Conservation (phyloP, 2,329 filamentous ascomycete genomes). For the Aspergillus pseudoterreus region DNA sequence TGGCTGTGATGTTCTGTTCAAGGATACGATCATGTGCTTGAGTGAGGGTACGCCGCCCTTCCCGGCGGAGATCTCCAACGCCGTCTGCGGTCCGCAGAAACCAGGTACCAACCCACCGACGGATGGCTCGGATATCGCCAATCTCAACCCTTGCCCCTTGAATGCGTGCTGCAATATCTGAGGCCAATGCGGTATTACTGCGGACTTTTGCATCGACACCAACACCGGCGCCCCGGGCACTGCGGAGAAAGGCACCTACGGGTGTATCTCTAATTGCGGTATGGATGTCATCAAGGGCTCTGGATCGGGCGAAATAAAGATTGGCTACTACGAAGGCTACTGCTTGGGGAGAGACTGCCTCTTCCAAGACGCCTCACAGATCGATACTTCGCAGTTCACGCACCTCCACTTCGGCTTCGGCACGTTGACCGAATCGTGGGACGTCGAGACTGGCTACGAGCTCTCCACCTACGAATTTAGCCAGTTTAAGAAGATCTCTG, state of each 20-base stretch:
- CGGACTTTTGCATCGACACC: background rate
- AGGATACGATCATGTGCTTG: constrained; percentile 36
- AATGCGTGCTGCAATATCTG: constrained; percentile 42
- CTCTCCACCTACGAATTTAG: constrained; percentile 24
- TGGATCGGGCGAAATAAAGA: background rate
- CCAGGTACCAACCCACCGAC: constrained; percentile 33
- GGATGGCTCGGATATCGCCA: constrained; percentile 24
- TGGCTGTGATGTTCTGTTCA: constrained; percentile 34
- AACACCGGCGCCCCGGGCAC: background rate
- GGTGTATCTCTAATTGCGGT: background rate
- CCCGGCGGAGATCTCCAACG: constrained; percentile 35
- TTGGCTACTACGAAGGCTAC: background rate
- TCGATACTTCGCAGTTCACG: constrained; percentile 23
- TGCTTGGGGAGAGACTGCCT: background rate
- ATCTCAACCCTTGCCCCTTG: constrained; percentile 45
- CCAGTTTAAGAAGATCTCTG: constrained; percentile 26
- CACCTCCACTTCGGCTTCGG: constrained; percentile 40
- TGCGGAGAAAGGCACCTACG: background rate
- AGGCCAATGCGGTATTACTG: constrained; percentile 21
- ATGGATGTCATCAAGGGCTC: background rate
- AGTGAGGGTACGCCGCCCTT: constrained; percentile 39
- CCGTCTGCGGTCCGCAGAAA: constrained; percentile 45
- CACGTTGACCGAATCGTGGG: constrained; percentile 28
- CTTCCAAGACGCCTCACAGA: constrained; percentile 10
- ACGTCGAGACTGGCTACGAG: constrained; percentile 18